Evolutionary conservation across 2,329 filamentous ascomycete genomes (phyloP).

Genomic region (Lachnellula willkommii): DNA sequence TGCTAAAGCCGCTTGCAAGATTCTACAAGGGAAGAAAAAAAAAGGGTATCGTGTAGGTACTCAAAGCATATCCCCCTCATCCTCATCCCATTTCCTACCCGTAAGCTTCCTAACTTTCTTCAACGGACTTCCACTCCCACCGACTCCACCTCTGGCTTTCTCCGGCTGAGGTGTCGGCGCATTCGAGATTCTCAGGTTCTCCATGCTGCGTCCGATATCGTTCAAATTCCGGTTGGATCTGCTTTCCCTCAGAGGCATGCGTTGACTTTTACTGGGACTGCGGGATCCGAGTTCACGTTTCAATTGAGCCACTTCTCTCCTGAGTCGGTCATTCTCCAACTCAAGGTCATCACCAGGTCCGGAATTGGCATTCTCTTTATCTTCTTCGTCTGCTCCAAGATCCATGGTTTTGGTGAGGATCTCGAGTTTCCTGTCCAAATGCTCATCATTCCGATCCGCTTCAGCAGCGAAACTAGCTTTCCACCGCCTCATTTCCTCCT

Average conservation of each 20-base stretch:
- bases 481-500: conserved; percentile 74
- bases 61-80: conserved; percentile 12
- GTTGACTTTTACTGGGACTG: conserved; percentile 35
- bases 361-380: conserved; percentile 51
- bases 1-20: too few relatives aligned
- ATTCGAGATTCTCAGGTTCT: conserved; percentile 11
- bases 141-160: background rate
- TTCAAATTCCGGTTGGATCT: background rate
- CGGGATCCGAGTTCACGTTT: conserved; percentile 57
- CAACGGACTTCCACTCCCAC: conserved; percentile 14
- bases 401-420: conserved; percentile 53
- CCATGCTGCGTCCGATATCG: conserved; percentile 7
- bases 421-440: conserved; percentile 84
- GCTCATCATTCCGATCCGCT: conserved; percentile 72
- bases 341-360: conserved; percentile 51
- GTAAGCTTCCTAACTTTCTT: conserved; percentile 29
- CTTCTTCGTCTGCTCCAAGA: conserved; percentile 39
- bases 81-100: conserved; percentile 30
- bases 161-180: background rate
- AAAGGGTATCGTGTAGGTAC: background rate
- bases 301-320: conserved; percentile 58
- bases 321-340: conserved; percentile 64
- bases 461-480: conserved; percentile 73
- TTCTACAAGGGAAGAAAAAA: too few relatives aligned
- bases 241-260: conserved; percentile 10